Base-by-base conservation (phyloP, 352 stramenopile species). In the Globisporangium orthogonon region DNA sequence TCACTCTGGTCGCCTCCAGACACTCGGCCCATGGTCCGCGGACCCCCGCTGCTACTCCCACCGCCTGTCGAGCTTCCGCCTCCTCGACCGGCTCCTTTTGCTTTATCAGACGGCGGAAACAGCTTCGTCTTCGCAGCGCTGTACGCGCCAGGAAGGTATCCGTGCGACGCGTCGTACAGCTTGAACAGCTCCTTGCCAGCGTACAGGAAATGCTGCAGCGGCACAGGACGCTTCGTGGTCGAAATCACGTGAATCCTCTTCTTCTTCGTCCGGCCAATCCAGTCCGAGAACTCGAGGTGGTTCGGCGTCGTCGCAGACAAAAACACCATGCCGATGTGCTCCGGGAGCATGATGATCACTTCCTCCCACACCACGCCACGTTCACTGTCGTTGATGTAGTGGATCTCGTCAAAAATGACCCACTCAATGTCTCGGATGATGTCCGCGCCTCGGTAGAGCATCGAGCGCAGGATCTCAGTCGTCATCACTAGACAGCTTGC, bases 351-450 rank as follows among this genome's bases (percentile, higher is more conserved):
- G 67, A 99, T 98, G 56, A 99, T 98, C 30, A 98, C 91, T 76
- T 97, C 91, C 69, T 98, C 91, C 93, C 95, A 99, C 53, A 99
- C 97, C 18, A 99, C 97, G 28, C 97, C 97, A 13, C 97, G 86
- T 66, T 99, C 97, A 37, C 81, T 91, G 73, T 99, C 96, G 76
- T 98, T 98, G 44, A 99, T 97, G 74, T 99, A 99, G 77, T 99
- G 96, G 62, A 98, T 95, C 67, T 98, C 91, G 70, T 98, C 94
- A 64, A 98, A 97, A 63, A 98, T 95, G 43, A 98, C 95, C 86
- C 92, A 99, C 71, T 98, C 97, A 62, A 99, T 97, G 66, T 99
- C 97, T 6, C 96, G 83, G 52, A 99, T 97, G 41, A 99, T 74
- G 61, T 99, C 96, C 17, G 96, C 88, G 37, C 96, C 97, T 29